Evolutionary conservation across 352 stramenopile species (phyloP), one percentile per base, ranked within the genome.

Genomic region (Globisporangium okanoganense): DNA sequence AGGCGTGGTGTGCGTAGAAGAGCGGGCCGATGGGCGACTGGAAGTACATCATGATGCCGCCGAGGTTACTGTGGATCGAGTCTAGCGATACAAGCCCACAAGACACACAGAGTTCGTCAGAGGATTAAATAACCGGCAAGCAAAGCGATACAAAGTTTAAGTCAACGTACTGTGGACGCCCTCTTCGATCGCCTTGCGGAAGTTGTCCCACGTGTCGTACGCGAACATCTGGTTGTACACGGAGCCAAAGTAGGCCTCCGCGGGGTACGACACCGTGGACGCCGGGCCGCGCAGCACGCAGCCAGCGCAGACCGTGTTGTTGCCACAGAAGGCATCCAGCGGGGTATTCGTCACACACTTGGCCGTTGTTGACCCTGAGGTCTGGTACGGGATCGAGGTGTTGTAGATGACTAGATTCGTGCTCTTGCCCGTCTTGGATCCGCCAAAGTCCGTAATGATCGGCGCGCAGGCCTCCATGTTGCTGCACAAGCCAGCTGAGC

Each of bases 161-260:
- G n/a, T n/a, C 16, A 44, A 79, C 68, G 44, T 76, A 85, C 74
- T 85, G 65, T 88, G 75, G 16, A 85, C 69, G 16, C 74, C 72
- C 7, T 62, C 45, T 14, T 88, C 78, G 25, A 88, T 57, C 6
- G 51, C 52, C 1, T 13, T 49, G 0, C 65, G 54, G 51, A 80
- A 78, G 4, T 24, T 64, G 3, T 62, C 66, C 22, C 60, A 78
- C 2, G 51, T 48, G 31, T 58, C 68, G 33, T 59, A 77, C 1
- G 48, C 61, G 48, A 89, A 87, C 18, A 89, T 2, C n/a, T 87
- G 73, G 8, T 64, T 35, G 40, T 76, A 78, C 12, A 87, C 73
- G 0, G 69, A 79, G 2, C 41, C 66, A 45, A 79, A 86, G 16
- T 62, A 66, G 0, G 74, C 64, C 5, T 57, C 59, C 2, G 43